phyloP scores from a whole-genome alignment of 2,329 filamentous ascomycete species.

The Ophiostoma quercus region DNA sequence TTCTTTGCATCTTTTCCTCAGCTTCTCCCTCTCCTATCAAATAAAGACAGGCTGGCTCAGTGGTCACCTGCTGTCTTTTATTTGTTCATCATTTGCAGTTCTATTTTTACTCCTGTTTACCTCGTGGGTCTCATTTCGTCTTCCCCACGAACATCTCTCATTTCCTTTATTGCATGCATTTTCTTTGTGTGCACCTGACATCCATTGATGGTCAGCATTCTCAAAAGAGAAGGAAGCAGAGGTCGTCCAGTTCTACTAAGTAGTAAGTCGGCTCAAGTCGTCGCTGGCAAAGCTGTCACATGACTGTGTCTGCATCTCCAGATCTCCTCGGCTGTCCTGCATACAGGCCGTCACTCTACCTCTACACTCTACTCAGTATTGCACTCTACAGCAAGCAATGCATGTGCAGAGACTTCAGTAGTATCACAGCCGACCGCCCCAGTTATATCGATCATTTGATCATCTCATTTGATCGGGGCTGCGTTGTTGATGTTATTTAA shows the following conservation, averaged over 20 bases:
- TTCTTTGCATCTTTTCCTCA: not conserved
- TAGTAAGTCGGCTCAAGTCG: not conserved
- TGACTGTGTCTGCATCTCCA: not conserved
- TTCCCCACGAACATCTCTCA: not conserved
- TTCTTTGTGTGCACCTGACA: not conserved
- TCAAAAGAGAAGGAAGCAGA: not conserved
- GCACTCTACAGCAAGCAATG: too few species aligned
- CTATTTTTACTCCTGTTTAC: not conserved
- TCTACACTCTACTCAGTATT: too few species aligned
- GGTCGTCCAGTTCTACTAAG: too few species aligned
- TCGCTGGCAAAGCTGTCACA: not conserved
- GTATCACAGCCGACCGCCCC: not conserved
- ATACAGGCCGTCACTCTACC: not conserved
- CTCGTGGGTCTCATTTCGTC: constrained; percentile 4
- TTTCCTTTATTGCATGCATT: not conserved
- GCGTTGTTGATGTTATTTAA: not conserved
- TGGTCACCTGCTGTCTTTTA: not conserved
- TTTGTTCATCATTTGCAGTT: not conserved
- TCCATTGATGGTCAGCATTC: not conserved
- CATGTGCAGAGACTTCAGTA: not conserved
- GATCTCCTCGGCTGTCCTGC: not conserved
- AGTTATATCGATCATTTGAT: not conserved
- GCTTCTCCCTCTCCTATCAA: not conserved
- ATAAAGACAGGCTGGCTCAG: not conserved
- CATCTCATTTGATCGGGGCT: not conserved